Evolutionary conservation across 805 yeast genomes (phyloP).

Genomic region (Brettanomyces bruxellensis): DNA sequence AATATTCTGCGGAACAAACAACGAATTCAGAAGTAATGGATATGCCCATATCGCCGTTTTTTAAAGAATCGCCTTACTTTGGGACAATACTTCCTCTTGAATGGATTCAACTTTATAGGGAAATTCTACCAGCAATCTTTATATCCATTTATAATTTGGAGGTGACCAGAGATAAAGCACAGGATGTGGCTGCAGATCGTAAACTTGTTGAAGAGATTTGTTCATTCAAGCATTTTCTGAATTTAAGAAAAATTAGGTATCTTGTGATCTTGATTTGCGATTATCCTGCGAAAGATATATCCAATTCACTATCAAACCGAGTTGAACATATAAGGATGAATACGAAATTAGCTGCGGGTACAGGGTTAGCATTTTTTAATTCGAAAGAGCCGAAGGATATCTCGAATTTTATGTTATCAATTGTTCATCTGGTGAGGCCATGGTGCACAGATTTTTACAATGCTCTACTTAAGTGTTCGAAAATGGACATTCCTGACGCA

Average conservation of each 20-base stretch:
- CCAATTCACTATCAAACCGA: constrained; percentile 26
- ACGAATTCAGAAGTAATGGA: background rate
- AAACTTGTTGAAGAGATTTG: constrained; percentile 26
- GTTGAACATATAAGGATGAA: constrained; percentile 28
- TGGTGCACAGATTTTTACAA: constrained; percentile 37
- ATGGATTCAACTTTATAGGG: constrained; percentile 47
- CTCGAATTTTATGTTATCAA: constrained; percentile 26
- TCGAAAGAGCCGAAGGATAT: background rate
- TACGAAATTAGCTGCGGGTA: constrained; percentile 29
- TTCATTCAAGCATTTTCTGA: constrained; percentile 24
- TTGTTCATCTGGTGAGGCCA: constrained; percentile 31
- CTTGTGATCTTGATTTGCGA: constrained; percentile 27
- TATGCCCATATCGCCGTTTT: constrained; percentile 34
- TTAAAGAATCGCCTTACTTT: constrained; percentile 31
- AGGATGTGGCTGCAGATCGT: constrained; percentile 19
- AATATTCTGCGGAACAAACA: too few species aligned
- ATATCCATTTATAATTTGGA: constrained; percentile 35
- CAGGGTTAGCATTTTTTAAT: constrained; percentile 2
- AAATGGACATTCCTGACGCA: too few species aligned
- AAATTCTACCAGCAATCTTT: constrained; percentile 38
- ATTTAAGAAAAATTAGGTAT: constrained; percentile 23
- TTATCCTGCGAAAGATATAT: constrained; percentile 13
- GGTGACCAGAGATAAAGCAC: constrained; percentile 2
- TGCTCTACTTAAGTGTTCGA: constrained; percentile 24
- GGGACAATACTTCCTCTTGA: constrained; percentile 32